phyloP scores from a whole-genome alignment of 768 basidiomycete genomes.

The Xanthoconium stramineum region DNA sequence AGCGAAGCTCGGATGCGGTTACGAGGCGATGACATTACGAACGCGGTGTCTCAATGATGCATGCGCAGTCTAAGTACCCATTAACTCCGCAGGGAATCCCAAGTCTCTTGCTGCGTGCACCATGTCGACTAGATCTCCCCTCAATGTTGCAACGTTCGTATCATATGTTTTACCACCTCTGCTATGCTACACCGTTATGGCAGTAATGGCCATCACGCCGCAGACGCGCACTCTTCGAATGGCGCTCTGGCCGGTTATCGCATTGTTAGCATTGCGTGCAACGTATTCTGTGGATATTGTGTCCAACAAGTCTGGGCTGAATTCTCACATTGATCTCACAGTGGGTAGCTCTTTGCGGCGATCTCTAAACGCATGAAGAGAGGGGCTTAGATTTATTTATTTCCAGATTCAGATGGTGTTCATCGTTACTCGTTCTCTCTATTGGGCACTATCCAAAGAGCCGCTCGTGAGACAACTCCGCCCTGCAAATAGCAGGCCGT shows the following conservation, averaged over 20 bases:
- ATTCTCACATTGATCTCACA: background rate
- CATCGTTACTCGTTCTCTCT: background rate
- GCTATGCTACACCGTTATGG: background rate
- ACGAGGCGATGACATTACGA: no score
- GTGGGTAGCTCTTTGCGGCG: background rate
- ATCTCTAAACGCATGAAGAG: background rate
- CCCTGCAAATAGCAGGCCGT: background rate
- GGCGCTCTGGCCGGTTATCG: background rate
- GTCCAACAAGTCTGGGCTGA: background rate
- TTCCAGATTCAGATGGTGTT: no score
- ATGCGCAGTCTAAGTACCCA: no score
- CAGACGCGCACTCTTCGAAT: background rate
- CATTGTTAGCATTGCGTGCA: background rate
- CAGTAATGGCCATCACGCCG: background rate
- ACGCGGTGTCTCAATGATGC: no score
- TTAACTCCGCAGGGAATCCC: no score
- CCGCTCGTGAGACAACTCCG: background rate
- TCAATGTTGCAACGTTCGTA: background rate
- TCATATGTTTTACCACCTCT: background rate
- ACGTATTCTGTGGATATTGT: background rate
- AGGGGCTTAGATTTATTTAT: no score
- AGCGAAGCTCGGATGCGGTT: no score
- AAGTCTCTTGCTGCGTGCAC: no score
- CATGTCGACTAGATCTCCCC: background rate
- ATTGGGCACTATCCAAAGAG: background rate